Evolutionary conservation across 192 early-diverging fungal genomes (phyloP).

Genomic region (Backusella morwellensis): DNA sequence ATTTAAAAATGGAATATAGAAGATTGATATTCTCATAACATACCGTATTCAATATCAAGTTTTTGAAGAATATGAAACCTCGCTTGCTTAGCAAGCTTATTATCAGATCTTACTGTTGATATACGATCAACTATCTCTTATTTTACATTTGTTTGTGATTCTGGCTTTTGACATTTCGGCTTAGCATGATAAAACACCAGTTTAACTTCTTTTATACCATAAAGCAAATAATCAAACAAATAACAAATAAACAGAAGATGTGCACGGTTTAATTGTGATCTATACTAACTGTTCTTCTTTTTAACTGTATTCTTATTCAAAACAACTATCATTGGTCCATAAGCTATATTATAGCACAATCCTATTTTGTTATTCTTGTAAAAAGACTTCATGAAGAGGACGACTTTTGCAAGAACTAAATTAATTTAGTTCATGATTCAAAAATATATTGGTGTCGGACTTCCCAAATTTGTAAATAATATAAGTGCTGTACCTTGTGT

Average conservation of each 20-base stretch:
- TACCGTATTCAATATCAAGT: background rate
- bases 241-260: background rate
- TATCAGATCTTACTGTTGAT: background rate
- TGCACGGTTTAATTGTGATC: background rate
- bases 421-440: background rate
- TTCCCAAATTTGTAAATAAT: background rate
- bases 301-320: background rate
- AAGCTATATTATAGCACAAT: background rate
- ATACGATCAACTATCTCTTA: background rate
- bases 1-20: background rate
- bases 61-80: background rate
- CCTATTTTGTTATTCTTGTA: background rate
- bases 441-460: background rate
- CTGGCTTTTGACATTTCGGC: too few relatives aligned
- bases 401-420: background rate
- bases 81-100: background rate
- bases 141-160: too few relatives aligned
- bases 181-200: background rate
- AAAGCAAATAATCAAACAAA: background rate
- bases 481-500: background rate
- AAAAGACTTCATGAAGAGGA: background rate
- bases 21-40: background rate
- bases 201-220: background rate
- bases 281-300: background rate
- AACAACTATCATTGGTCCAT: background rate